Evolutionary conservation across 2,329 filamentous ascomycete genomes (phyloP).

Genomic region (Neonectria neomacrospora): DNA sequence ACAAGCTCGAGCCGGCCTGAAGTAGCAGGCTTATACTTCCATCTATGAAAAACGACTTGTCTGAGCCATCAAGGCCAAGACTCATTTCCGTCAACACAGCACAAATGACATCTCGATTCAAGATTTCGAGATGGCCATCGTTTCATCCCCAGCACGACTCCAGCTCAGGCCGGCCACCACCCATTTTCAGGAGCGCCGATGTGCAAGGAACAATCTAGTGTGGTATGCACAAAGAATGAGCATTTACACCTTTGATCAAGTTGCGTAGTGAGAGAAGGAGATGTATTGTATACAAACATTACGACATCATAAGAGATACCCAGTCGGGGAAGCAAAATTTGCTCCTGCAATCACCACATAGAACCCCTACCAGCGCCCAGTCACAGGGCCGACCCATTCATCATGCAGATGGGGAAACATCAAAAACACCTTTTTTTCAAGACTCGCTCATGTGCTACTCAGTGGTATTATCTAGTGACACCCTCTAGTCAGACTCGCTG

Average conservation of each 20-base stretch:
- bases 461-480: slow-evolving; percentile 35
- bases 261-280: neutral
- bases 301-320: slow-evolving; percentile 16
- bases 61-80: no score
- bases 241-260: neutral
- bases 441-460: slow-evolving; percentile 12
- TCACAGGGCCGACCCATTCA: neutral
- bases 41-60: neutral
- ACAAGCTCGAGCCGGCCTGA: slow-evolving; percentile 40
- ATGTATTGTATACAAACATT: neutral
- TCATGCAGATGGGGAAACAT: neutral
- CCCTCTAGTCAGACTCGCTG: slow-evolving; percentile 51
- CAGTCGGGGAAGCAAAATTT: neutral
- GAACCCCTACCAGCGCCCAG: slow-evolving; percentile 5
- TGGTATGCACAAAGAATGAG: neutral
- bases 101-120: neutral
- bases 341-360: slow-evolving; percentile 4
- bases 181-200: neutral
- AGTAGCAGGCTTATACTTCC: neutral
- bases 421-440: slow-evolving; percentile 10
- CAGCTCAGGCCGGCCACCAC: neutral
- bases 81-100: neutral
- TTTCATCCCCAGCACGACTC: no score
- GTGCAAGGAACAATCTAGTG: neutral
- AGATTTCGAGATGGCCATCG: neutral